Evolutionary conservation across 306 rosid species (phyloP), one percentile per base, ranked within the genome.

Genomic region (Medicago lupulina): DNA sequence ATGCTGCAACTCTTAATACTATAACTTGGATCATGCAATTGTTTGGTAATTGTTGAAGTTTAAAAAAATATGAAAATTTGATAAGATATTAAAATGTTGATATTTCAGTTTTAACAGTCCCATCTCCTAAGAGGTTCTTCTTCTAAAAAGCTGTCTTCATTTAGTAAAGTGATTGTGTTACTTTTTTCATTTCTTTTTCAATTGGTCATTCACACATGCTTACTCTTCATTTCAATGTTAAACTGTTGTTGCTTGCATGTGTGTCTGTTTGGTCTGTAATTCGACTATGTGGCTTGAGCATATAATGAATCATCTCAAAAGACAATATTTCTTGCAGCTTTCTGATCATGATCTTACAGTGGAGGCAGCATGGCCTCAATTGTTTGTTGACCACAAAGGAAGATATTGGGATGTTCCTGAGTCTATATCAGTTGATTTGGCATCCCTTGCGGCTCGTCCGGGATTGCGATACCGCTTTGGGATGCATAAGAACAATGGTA

Each of bases 281-380:
- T 49, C 17, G 5, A 15, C 55, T 15, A 7, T 4, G 19, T 15
- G n/a, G 55, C 19, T n/a, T 50, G 19, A 7, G 6, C 3, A 2
- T 73, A 34, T 63, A 44, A 76, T 67, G 51, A 54, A 70, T 38
- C 67, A 66, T 54, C 85, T 75, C 47, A 69, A 67, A 60, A 19
- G 66, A 21, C 67, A 43, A 28, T 28, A 21, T 84, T 36, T 12
- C 53, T 44, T 86, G 81, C 92, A 94, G 98, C 88, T 91, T 79
- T 88, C 85, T 47, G 28, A 85, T 69, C 98, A 94, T 74, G 98
- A 94, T 84, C 68, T 94, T 73, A 79, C 85, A 3, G 53, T 91
- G 60, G 98, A 94, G 82, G 91, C 96, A 64, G 97, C 97, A 69
- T 94, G 95, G 97, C 97, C 93, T 47, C 96, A 91, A 81, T 81